Evolutionary conservation across 257 asterid species (phyloP), one percentile per base, ranked within the genome.

Genomic region (Catharanthus roseus): DNA sequence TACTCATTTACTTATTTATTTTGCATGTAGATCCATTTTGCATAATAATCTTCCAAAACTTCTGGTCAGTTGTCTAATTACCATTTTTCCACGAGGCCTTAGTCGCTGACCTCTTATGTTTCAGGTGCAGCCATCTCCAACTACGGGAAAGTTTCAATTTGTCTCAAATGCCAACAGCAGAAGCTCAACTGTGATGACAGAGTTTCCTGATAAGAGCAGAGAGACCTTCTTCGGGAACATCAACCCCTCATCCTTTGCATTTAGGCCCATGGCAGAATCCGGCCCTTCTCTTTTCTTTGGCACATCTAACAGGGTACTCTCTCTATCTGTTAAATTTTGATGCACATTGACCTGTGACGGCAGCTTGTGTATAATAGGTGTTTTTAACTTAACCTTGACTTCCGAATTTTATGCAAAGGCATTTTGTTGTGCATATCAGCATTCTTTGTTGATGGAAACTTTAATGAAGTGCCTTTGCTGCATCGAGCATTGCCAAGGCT

Each of bases 81-180:
- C 34, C 53, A 10, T 56, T 57, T 74, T 13, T 1, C 18, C 31
- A 56, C 9, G 44, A 21, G 47, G 29, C 50, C 53, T 67, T 6
- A 50, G 47, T 19, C 9, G 28, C 63, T 74, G 62, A 56, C 68
- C 67, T 66, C 41, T 57, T 50, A 57, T 67, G 55, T 34, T 68
- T 56, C 68, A 83, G 87, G 85, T 66, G 24, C 87, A 83, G 78
- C 80, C 84, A 71, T 82, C 97, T 73, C 97, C 97, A 69, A 91
- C 97, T 41, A 89, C 96, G 19, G 97, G 97, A 45, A 85, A 91
- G 78, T 79, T 86, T 72, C 72, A 61, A 70, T 75, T 75, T 70
- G 73, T 69, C 81, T 34, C 78, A 2, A 77, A 75, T 69, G 77
- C 80, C 69, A 77, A 83, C 66, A 66, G 78, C 80, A 82, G 60